Evolutionary conservation across 192 early-diverging fungal genomes (phyloP).

Genomic region (Podila epicladia): DNA sequence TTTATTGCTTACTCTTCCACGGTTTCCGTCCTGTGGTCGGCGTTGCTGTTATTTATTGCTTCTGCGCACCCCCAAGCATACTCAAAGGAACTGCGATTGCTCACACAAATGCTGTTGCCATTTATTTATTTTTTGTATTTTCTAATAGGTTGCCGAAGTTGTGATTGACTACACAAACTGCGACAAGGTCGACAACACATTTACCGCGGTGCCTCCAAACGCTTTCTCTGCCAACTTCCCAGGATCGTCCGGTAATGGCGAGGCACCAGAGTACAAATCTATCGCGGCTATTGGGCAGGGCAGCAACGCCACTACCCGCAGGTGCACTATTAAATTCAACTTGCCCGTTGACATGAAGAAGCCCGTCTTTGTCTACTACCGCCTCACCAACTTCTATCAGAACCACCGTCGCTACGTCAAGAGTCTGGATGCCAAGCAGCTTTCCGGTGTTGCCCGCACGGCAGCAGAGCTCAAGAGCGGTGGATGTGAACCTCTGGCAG

Average conservation of each 20-base stretch:
- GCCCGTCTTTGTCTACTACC: conserved; percentile 94
- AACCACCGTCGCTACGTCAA: conserved; percentile 98
- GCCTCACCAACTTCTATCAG: conserved; percentile 98
- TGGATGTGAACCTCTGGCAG: conserved; percentile 69
- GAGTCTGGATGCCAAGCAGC: conserved; percentile 84
- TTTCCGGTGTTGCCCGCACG: conserved; percentile 70
- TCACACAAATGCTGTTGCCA: not conserved
- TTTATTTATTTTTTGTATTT: not conserved
- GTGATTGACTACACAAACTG: conserved; percentile 96
- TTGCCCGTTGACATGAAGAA: conserved; percentile 72
- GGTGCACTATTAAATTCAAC: conserved; percentile 80
- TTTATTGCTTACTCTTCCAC: no score
- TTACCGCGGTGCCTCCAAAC: conserved; percentile 5
- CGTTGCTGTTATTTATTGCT: not conserved
- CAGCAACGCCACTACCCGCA: conserved; percentile 15
- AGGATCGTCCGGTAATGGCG: conserved; percentile 10
- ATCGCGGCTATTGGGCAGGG: not conserved
- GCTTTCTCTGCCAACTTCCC: conserved; percentile 29
- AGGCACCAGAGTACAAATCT: conserved; percentile 30
- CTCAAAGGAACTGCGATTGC: not conserved
- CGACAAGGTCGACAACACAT: conserved; percentile 35
- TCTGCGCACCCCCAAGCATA: not conserved
- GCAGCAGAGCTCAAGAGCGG: conserved; percentile 52
- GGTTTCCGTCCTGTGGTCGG: not conserved
- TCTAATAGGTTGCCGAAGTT: conserved; percentile 79